These are phyloP conservation scores for Aspergillaceae sp. DNA, from an alignment of 2,329 filamentous ascomycete species.

Conservation along the genomic window DNA sequence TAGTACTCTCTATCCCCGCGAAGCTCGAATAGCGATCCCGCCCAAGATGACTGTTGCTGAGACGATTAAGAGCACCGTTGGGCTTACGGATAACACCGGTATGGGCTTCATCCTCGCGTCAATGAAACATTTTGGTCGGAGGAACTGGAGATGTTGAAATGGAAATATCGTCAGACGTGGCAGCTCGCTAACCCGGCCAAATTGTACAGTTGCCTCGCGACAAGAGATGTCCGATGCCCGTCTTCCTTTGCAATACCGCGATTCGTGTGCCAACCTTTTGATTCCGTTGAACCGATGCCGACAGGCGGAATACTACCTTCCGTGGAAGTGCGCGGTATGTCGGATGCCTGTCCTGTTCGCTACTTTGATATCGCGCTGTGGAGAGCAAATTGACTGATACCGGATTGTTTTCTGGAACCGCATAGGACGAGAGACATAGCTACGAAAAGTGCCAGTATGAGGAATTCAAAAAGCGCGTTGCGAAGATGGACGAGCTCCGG, in stretches of 20 bases:
- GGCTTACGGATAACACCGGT: constrained; percentile 35
- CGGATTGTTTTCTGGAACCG: background rate
- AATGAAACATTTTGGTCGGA: constrained; percentile 2
- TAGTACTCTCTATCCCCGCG: no score
- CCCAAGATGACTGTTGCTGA: constrained; percentile 40
- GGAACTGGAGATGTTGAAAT: constrained; percentile 6
- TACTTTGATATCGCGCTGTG: constrained; percentile 2
- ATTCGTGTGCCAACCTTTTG: constrained; percentile 88
- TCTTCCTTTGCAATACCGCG: constrained; percentile 82
- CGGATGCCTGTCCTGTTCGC: constrained; percentile 3
- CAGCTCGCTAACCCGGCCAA: no score
- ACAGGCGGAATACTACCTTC: constrained; percentile 81
- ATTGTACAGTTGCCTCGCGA: constrained; percentile 37
- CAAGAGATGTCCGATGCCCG: constrained; percentile 90
- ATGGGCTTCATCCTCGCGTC: constrained; percentile 14
- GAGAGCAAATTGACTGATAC: background rate
- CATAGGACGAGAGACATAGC: constrained; percentile 83
- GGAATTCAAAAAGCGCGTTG: constrained; percentile 96
- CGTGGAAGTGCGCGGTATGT: constrained; percentile 94
- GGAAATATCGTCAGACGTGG: constrained; percentile 1
- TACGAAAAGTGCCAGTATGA: constrained; percentile 99
- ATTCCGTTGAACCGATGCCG: constrained; percentile 96
- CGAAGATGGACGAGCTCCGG: constrained; percentile 95
- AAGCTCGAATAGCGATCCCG: no score
- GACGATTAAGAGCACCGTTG: constrained; percentile 41